Conservation (phyloP, 257 asterid genomes). For the Paulownia fortunei region DNA sequence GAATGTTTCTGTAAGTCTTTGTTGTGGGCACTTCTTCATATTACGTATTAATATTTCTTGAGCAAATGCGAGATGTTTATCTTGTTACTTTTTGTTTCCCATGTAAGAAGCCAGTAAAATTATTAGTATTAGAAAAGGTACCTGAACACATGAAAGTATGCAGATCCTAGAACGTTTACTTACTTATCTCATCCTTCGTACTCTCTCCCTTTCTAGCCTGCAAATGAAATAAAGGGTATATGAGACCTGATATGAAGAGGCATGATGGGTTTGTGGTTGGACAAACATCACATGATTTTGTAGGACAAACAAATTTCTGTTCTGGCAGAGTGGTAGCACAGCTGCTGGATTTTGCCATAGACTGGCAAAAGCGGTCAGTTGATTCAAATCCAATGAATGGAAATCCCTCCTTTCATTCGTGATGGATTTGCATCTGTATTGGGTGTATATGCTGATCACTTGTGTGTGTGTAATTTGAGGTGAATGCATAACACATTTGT, state of each 20-base stretch:
- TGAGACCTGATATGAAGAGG: not conserved
- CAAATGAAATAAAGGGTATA: not conserved
- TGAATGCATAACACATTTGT: not conserved
- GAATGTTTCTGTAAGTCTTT: constrained; percentile 82
- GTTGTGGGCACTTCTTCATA: constrained; percentile 20
- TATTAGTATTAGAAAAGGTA: not conserved
- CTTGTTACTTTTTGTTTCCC: constrained; percentile 11
- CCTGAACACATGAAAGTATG: not conserved
- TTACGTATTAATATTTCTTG: not conserved
- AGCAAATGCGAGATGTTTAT: constrained; percentile 2
- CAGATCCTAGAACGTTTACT: no score
- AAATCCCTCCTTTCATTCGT: not conserved
- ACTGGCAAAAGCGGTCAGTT: not conserved
- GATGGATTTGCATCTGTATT: not conserved
- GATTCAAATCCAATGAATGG: not conserved
- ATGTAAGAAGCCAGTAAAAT: not conserved
- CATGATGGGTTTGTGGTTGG: not conserved
- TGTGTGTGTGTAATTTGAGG: constrained; percentile 4
- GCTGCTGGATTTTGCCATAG: not conserved
- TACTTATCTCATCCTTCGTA: not conserved
- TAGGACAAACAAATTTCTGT: not conserved
- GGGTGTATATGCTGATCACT: not conserved
- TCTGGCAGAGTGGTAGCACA: not conserved
- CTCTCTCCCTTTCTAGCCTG: not conserved
- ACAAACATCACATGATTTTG: not conserved